Conservation (phyloP, 2,329 filamentous ascomycete species). For the Raffaelea albimanens region DNA sequence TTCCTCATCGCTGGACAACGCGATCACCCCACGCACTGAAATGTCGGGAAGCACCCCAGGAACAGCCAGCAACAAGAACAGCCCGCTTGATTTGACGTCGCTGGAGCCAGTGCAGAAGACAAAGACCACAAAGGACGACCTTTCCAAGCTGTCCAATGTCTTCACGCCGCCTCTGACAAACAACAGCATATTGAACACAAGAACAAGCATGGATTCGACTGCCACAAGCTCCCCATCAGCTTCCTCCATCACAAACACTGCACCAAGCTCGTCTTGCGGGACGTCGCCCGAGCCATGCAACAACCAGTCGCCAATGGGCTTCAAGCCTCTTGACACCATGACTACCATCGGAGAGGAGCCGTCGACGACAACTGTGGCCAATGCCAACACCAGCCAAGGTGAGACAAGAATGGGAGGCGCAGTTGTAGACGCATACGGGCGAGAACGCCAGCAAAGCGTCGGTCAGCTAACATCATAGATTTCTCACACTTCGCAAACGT, state of each 20-base stretch:
- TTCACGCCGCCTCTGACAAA: slow-evolving; percentile 49
- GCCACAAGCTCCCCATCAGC: slow-evolving; percentile 57
- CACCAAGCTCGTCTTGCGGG: slow-evolving; percentile 57
- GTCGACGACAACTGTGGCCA: slow-evolving; percentile 33
- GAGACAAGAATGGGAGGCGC: too few species aligned
- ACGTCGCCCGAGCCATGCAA: slow-evolving; percentile 70
- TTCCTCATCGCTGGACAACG: slow-evolving; percentile 6
- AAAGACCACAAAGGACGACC: slow-evolving; percentile 33
- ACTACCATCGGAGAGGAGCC: slow-evolving; percentile 60
- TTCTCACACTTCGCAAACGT: slow-evolving; percentile 31
- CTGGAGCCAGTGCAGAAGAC: slow-evolving; percentile 23
- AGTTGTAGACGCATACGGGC: too few species aligned
- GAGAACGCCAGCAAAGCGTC: too few species aligned
- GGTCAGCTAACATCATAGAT: slow-evolving; percentile 16
- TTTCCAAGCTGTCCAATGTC: slow-evolving; percentile 46
- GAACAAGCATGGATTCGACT: slow-evolving; percentile 39
- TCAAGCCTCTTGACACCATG: slow-evolving; percentile 53
- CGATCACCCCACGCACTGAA: slow-evolving; percentile 12
- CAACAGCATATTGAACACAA: slow-evolving; percentile 33
- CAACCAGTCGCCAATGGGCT: slow-evolving; percentile 59
- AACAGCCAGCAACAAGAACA: slow-evolving; percentile 21
- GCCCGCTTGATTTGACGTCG: slow-evolving; percentile 23
- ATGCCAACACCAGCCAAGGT: slow-evolving; percentile 22
- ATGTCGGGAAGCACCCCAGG: slow-evolving; percentile 16
- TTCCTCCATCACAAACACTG: slow-evolving; percentile 50